phyloP scores from a whole-genome alignment of 2,329 filamentous ascomycete genomes.

The Alternaria consortialis region DNA sequence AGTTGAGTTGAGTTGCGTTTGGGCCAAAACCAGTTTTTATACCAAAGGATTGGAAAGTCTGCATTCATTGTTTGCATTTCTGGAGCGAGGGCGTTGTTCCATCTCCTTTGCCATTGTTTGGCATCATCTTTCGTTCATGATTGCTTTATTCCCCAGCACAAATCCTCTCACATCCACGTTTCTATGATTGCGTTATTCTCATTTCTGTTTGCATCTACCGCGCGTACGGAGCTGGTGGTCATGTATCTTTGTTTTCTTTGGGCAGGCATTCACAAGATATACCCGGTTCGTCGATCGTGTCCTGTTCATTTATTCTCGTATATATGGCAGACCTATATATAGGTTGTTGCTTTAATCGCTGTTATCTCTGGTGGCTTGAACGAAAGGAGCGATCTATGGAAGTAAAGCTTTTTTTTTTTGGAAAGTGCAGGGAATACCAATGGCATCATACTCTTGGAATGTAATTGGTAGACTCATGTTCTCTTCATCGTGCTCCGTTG shows the following conservation, averaged over 20 bases:
- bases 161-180: not conserved
- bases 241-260: not conserved
- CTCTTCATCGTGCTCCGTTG: too few species aligned
- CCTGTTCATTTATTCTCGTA: conserved; percentile 6
- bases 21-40: not conserved
- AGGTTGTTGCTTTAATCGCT: too few species aligned
- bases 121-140: conserved; percentile 12
- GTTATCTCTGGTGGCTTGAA: too few species aligned
- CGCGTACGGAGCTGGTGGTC: conserved; percentile 15
- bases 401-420: too few species aligned
- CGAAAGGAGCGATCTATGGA: too few species aligned
- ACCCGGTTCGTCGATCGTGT: conserved; percentile 19
- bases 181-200: conserved; percentile 1
- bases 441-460: too few species aligned
- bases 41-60: conserved; percentile 7
- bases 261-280: conserved; percentile 20
- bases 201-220: conserved; percentile 7
- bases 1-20: not conserved
- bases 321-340: too few species aligned
- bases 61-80: conserved; percentile 11
- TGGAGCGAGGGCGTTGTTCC: conserved; percentile 9
- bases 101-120: conserved; percentile 5
- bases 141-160: not conserved
- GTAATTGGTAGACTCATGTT: too few species aligned
- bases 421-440: too few species aligned